Evolutionary conservation across 805 yeast species (phyloP), one percentile per base, ranked within the genome.

Genomic region (Candida quercuum): DNA sequence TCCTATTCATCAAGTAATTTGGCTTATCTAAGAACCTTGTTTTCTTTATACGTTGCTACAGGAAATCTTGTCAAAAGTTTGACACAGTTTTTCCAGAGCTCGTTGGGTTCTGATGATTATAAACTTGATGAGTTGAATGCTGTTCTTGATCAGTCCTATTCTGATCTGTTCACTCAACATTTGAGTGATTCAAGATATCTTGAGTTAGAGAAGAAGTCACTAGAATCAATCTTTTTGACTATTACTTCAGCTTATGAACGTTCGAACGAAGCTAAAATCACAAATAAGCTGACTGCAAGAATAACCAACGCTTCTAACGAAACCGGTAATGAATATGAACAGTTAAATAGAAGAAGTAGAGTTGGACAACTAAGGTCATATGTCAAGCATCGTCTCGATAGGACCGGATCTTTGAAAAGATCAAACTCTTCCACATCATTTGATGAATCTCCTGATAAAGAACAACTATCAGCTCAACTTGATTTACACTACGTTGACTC

Each of bases 1-100:
- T 80, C 96, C 0, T 71, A 74, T 33, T 70, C 83, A 2, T 64
- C 74, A 6, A 76, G 86, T 18, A 68, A 78, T 3, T 61, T 88
- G 36, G 82, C 95, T 0, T 86, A 82, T 54, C 78, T 88, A 3
- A 71, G 98, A 51, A 71, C 81, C 2, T 60, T 91, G 24, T 85
- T 86, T 59, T 67, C 79, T 3, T 64, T 83, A n/a, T 81, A 78
- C 52, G 67, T 71, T 0, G 61, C 74, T 26, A 66, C 83, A 9
- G 74, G 76, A 12, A 73, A 70, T 33, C 74, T 83, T 48, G 78
- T 85, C 1, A 75, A 73, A 39, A 78, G 76, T 39, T 63, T 89
- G 46, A 80, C 81, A 49, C 78, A 74, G 8, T 79, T 76, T 45
- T 69, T 86, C 38, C 59, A 55, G 22, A 38, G 29, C 3, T 37